phyloP scores from a whole-genome alignment of 805 yeast species.

The Ogataea chonburiensis region DNA sequence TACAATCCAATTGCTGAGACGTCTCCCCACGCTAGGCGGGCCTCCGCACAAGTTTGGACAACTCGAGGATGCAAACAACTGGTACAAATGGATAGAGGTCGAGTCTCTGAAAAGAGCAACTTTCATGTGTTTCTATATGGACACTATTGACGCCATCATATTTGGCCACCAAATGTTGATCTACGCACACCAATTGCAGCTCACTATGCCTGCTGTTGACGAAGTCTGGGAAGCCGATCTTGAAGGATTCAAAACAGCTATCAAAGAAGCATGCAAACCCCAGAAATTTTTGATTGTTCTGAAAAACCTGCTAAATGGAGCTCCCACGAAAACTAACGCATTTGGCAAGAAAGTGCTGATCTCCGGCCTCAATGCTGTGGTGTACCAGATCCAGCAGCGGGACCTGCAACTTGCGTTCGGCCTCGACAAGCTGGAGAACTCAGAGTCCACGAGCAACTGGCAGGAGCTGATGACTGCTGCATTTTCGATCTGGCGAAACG shows the following conservation, averaged over 20 bases:
- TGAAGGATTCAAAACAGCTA: slow-evolving; percentile 20
- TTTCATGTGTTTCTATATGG: slow-evolving; percentile 77
- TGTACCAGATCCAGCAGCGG: slow-evolving; percentile 71
- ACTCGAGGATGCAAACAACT: slow-evolving; percentile 31
- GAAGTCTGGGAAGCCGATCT: slow-evolving; percentile 47
- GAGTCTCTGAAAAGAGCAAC: slow-evolving; percentile 79
- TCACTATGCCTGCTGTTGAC: slow-evolving; percentile 64
- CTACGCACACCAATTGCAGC: slow-evolving; percentile 56
- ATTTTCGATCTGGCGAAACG: slow-evolving; percentile 65
- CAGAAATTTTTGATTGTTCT: slow-evolving; percentile 54
- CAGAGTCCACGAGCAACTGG: slow-evolving; percentile 51
- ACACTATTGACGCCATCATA: slow-evolving; percentile 72
- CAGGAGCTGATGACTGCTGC: slow-evolving; percentile 68
- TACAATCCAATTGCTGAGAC: slow-evolving; percentile 69
- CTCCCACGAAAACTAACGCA: slow-evolving; percentile 45
- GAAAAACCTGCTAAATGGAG: slow-evolving; percentile 55
- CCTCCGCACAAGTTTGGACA: slow-evolving; percentile 44
- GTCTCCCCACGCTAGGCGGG: slow-evolving; percentile 77
- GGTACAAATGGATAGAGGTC: slow-evolving; percentile 73
- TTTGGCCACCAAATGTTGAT: slow-evolving; percentile 70
- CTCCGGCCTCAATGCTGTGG: slow-evolving; percentile 64
- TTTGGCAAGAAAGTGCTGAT: slow-evolving; percentile 68
- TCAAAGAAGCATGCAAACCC: slow-evolving; percentile 31
- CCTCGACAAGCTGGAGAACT: slow-evolving; percentile 36
- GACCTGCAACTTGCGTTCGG: slow-evolving; percentile 59